phyloP scores from a whole-genome alignment of 257 asterid species.

The Solanum ossicruentum region DNA sequence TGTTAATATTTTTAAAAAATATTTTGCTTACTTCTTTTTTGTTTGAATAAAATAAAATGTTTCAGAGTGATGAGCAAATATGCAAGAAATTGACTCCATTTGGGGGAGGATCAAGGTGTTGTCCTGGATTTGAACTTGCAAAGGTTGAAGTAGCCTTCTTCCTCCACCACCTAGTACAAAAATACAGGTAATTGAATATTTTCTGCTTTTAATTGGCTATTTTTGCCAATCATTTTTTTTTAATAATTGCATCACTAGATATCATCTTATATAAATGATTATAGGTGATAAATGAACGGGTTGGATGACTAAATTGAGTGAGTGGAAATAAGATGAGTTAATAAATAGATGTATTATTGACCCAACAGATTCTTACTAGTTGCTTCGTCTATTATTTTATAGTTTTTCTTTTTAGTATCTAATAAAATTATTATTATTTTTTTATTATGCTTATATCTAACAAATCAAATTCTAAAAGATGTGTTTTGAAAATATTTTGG shows the following conservation, averaged over 20 bases:
- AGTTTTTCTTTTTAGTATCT: not conserved
- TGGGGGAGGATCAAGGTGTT: slow-evolving; percentile 77
- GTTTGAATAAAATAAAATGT: not conserved
- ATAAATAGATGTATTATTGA: too few relatives aligned
- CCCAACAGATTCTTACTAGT: not conserved
- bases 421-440: not conserved
- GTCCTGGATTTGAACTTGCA: slow-evolving; percentile 78
- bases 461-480: not conserved
- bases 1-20: not conserved
- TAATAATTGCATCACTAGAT: not conserved
- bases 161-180: slow-evolving; percentile 54
- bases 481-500: not conserved
- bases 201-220: not conserved
- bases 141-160: slow-evolving; percentile 73
- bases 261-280: not conserved
- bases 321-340: not conserved
- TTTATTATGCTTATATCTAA: not conserved
- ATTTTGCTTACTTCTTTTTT: not conserved
- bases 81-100: slow-evolving; percentile 71
- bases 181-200: slow-evolving; percentile 28
- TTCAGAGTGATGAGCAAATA: slow-evolving; percentile 42
- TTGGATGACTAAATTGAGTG: not conserved
- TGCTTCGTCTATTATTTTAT: not conserved
- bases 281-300: too few relatives aligned
- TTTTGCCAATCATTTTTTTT: not conserved